Percentiles rank a stretch among this genome's conserved stretches.
Conservation (phyloP, 108 stramenopile species). For the Cyclotella cryptica region DNA sequence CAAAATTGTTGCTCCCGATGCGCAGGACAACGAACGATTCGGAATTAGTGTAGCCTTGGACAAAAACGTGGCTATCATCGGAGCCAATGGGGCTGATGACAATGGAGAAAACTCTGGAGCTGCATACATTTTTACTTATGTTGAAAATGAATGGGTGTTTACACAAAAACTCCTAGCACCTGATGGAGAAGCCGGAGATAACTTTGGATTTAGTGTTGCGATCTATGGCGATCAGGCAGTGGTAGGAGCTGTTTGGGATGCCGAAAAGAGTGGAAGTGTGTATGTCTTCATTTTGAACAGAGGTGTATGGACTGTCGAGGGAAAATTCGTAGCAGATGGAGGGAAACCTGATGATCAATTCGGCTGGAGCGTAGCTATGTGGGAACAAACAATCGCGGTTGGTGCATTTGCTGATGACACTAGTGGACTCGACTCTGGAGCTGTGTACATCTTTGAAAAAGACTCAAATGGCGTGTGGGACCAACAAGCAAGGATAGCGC, state of each 20-base stretch:
- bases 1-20: conserved; percentile 29
- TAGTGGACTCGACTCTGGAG: conserved; percentile 32
- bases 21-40: conserved; percentile 22
- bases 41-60: conserved; percentile 32
- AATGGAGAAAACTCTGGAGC: conserved; percentile 29
- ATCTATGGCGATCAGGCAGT: conserved; percentile 34
- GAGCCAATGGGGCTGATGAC: conserved; percentile 29
- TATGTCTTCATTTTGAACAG: conserved; percentile 24
- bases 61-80: conserved; percentile 23
- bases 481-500: conserved; percentile 22
- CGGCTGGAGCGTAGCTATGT: conserved; percentile 34
- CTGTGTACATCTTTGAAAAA: conserved; percentile 36
- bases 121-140: conserved; percentile 33
- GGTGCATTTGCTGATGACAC: conserved; percentile 42
- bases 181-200: conserved; percentile 31
- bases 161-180: conserved; percentile 29
- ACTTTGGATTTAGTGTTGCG: conserved; percentile 40
- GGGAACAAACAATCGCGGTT: conserved; percentile 35
- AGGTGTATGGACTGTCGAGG: conserved; percentile 23
- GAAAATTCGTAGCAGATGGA: conserved; percentile 23
- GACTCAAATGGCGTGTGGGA: conserved; percentile 24
- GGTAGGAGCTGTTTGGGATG: conserved; percentile 30
- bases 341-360: conserved; percentile 36
- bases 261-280: conserved; percentile 28
- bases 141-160: conserved; percentile 20